These are phyloP conservation scores for Vitellaria paradoxa DNA, from an alignment of 179 eudicot species.

Conservation along the genomic window DNA sequence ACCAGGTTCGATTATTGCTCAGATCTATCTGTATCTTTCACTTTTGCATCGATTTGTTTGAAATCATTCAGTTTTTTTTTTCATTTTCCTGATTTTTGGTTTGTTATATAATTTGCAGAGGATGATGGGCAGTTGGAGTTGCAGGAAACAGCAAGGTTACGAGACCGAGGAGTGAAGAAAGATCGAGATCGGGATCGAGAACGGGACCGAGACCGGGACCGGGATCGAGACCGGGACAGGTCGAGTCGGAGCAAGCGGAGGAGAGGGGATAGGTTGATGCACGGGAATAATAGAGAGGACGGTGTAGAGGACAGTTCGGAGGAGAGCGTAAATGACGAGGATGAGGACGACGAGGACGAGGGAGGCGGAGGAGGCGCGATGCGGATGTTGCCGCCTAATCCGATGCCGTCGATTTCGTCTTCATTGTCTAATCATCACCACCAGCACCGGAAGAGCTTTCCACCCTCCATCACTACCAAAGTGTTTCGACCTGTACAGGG, in stretches of 20 bases:
- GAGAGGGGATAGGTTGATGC: constrained; percentile 49
- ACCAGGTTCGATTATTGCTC: constrained; percentile 54
- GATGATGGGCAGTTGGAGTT: constrained; percentile 66
- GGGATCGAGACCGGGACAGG: constrained; percentile 36
- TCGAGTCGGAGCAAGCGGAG: constrained; percentile 57
- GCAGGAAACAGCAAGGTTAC: constrained; percentile 58
- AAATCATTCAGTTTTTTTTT: constrained; percentile 16
- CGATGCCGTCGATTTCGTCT: constrained; percentile 23
- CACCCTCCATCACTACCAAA: constrained; percentile 43
- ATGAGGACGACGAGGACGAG: constrained; percentile 55
- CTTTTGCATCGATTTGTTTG: neutral
- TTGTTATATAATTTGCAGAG: constrained; percentile 28
- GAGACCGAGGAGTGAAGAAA: constrained; percentile 62
- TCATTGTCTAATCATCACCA: constrained; percentile 36
- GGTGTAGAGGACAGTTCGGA: constrained; percentile 70
- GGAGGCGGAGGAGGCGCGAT: constrained; percentile 21
- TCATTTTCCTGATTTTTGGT: neutral
- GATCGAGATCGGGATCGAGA: constrained; percentile 55
- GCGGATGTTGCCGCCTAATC: constrained; percentile 44
- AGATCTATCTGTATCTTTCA: constrained; percentile 18
- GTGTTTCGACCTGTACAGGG: constrained; percentile 48
- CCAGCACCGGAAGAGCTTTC: constrained; percentile 63
- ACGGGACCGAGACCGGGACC: constrained; percentile 28
- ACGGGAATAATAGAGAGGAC: constrained; percentile 41
- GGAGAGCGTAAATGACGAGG: constrained; percentile 85